Conservation (phyloP, 306 rosid genomes). For the Begonia loranthoides region DNA sequence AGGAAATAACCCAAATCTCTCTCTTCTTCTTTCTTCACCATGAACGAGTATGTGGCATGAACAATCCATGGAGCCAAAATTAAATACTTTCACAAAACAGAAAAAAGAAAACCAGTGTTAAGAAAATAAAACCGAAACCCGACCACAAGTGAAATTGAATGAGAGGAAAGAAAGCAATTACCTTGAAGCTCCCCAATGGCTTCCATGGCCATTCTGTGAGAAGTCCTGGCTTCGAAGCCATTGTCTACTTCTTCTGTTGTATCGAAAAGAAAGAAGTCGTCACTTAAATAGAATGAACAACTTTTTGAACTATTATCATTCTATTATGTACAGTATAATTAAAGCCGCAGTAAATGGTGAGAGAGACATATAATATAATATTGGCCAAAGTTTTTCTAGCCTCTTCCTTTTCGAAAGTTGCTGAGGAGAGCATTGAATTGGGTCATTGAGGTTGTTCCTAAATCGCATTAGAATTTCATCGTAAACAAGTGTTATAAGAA, state of each 20-base stretch:
- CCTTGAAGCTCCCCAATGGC: conserved; percentile 46
- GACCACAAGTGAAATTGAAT: neutral
- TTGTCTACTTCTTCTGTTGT: neutral
- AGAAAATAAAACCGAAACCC: neutral
- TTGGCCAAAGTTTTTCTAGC: too few relatives aligned
- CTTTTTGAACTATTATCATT: too few relatives aligned
- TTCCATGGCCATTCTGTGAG: conserved; percentile 69
- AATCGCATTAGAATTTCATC: too few relatives aligned
- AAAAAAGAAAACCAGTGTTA: neutral
- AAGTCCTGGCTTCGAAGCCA: conserved; percentile 56
- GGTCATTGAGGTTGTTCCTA: too few relatives aligned
- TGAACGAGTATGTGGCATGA: conserved; percentile 9
- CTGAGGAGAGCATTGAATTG: too few relatives aligned
- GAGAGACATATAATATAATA: too few relatives aligned
- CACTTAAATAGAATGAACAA: too few relatives aligned
- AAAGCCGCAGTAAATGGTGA: too few relatives aligned
- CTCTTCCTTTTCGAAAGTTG: too few relatives aligned
- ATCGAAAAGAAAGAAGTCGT: too few relatives aligned
- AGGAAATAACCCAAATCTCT: conserved; percentile 14
- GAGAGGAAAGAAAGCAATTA: neutral
- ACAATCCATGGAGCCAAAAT: conserved; percentile 21
- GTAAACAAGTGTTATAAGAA: too few relatives aligned
- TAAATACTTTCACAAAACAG: conserved; percentile 1
- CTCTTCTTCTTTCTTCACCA: conserved; percentile 3
- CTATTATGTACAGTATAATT: too few relatives aligned